Evolutionary conservation across 1,139 yeast species (phyloP).

Genomic region (Geotrichum citri-aurantii): DNA sequence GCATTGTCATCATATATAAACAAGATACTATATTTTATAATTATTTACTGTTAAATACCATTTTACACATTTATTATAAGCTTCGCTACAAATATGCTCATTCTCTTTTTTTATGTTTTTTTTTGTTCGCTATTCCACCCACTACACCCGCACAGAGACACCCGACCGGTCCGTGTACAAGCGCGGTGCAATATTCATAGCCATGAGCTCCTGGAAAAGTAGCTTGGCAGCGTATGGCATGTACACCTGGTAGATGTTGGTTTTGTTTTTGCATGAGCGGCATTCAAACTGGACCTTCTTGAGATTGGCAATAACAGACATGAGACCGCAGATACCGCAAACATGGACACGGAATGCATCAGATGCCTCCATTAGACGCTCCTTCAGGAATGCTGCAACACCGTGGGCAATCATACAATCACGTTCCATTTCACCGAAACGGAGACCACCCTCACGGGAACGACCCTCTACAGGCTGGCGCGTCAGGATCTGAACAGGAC

Average conservation of each 20-base stretch:
- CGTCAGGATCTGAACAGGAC: slow-evolving; percentile 96
- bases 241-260: slow-evolving; percentile 94
- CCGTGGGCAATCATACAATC: slow-evolving; percentile 99
- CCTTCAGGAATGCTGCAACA: slow-evolving; percentile 96
- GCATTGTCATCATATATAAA: neutral
- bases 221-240: slow-evolving; percentile 97
- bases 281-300: slow-evolving; percentile 97
- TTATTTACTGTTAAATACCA: neutral
- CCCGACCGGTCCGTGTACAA: slow-evolving; percentile 41
- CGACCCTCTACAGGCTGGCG: slow-evolving; percentile 99
- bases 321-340: slow-evolving; percentile 96
- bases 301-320: slow-evolving; percentile 95
- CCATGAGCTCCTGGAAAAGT: slow-evolving; percentile 96
- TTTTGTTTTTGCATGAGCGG: slow-evolving; percentile 96
- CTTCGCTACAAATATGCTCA: neutral
- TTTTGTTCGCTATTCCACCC: neutral
- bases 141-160: slow-evolving; percentile 30
- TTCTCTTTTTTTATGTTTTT: neutral
- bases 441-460: slow-evolving; percentile 98
- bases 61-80: neutral
- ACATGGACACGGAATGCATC: slow-evolving; percentile 98
- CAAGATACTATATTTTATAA: neutral
- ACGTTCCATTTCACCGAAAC: slow-evolving; percentile 99
- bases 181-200: slow-evolving; percentile 75
- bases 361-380: slow-evolving; percentile 96